phyloP scores from a whole-genome alignment of 768 basidiomycete species.

The Hortiboletus flavorubellus region DNA sequence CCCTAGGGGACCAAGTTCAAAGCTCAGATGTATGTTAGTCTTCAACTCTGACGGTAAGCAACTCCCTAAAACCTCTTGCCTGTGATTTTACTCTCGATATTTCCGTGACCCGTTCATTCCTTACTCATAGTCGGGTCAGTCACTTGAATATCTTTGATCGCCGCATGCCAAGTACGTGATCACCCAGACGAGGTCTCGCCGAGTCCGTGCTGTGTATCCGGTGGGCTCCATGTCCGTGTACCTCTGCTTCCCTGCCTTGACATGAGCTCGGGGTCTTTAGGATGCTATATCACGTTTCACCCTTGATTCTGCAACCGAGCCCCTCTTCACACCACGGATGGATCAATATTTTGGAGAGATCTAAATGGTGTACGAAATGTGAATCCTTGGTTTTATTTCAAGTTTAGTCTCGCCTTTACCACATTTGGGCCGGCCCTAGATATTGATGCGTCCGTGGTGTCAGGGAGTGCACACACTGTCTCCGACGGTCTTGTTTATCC shows the following conservation, averaged over 20 bases:
- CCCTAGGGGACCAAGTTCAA: slow-evolving; percentile 35
- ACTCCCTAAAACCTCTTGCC: neutral
- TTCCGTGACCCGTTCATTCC: slow-evolving; percentile 59
- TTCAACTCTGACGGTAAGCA: slow-evolving; percentile 63
- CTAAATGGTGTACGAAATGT: too few species aligned
- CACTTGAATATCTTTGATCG: slow-evolving; percentile 62
- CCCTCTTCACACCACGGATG: too few species aligned
- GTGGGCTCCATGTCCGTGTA: slow-evolving; percentile 43
- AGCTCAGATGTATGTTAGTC: slow-evolving; percentile 48
- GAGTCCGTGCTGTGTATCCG: slow-evolving; percentile 43
- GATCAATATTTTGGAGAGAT: too few species aligned
- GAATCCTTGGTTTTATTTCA: too few species aligned
- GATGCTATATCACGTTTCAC: slow-evolving; percentile 62
- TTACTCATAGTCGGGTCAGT: slow-evolving; percentile 55
- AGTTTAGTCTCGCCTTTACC: too few species aligned
- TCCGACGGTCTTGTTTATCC: slow-evolving; percentile 52
- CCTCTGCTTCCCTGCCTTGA: neutral
- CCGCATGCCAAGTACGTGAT: slow-evolving; percentile 44
- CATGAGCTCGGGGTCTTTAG: slow-evolving; percentile 22
- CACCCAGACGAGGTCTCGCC: slow-evolving; percentile 43
- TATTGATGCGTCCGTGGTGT: too few species aligned
- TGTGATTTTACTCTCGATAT: slow-evolving; percentile 10
- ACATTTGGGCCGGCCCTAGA: too few species aligned
- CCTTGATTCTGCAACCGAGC: slow-evolving; percentile 63
- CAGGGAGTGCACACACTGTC: slow-evolving; percentile 55